A percentile compares a stretch with the other conserved stretches of the same genome.
phyloP scores from a whole-genome alignment of 306 rosid genomes.

The Lagenaria siceraria region DNA sequence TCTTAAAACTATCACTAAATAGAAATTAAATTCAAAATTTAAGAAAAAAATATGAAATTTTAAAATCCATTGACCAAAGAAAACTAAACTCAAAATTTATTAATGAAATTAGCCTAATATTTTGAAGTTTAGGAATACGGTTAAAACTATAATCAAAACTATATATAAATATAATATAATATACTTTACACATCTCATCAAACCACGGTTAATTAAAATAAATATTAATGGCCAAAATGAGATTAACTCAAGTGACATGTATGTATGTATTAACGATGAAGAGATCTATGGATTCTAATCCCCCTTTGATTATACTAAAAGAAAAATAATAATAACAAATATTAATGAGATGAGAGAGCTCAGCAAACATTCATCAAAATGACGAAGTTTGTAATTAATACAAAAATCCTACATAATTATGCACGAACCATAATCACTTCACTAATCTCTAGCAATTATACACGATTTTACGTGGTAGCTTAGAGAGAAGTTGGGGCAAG shows the following conservation, averaged over 20 bases:
- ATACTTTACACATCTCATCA: no score
- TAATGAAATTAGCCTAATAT: no score
- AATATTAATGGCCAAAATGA: not conserved
- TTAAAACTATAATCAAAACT: no score
- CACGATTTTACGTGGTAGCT: not conserved
- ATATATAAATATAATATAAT: no score
- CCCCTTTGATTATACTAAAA: no score
- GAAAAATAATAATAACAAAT: not conserved
- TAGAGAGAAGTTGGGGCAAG: not conserved
- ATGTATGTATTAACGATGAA: no score
- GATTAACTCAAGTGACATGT: no score
- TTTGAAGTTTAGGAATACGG: not conserved
- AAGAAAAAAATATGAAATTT: no score
- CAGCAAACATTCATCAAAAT: not conserved
- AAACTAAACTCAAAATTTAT: not conserved
- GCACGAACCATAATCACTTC: not conserved
- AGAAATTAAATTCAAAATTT: no score
- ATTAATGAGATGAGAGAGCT: not conserved
- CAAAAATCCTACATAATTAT: not conserved
- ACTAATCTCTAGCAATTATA: not conserved
- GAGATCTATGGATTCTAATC: no score
- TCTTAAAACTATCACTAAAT: no score
- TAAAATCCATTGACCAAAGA: not conserved
- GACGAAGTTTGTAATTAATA: not conserved
- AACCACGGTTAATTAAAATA: not conserved